Percentiles rank a stretch among this genome's conserved stretches.
These are phyloP conservation scores for Calonectria pteridis DNA, from an alignment of 2,329 filamentous ascomycete genomes.

Conservation along the genomic window DNA sequence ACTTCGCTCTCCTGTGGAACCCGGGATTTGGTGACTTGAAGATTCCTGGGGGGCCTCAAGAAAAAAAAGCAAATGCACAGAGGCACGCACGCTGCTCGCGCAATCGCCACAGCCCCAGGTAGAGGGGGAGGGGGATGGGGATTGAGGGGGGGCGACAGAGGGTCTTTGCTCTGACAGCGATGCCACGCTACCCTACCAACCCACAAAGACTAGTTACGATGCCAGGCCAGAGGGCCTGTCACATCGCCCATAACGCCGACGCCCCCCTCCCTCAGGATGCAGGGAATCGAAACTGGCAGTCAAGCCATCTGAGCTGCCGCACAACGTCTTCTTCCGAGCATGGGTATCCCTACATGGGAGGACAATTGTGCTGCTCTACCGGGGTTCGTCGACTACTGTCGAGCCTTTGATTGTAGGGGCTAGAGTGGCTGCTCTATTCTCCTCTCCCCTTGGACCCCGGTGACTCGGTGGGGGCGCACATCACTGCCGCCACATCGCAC, in stretches of 20 bases:
- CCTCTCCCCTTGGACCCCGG: constrained; percentile 2
- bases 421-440: constrained; percentile 28
- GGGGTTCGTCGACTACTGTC: not conserved
- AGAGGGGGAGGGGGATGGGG: not conserved
- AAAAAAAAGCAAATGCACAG: not conserved
- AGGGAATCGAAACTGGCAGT: constrained; percentile 42
- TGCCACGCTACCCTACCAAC: constrained; percentile 21
- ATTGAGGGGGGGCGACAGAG: not conserved
- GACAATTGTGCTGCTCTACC: constrained; percentile 29
- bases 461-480: constrained; percentile 6
- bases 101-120: not conserved
- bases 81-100: not conserved
- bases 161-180: constrained; percentile 10
- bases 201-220: constrained; percentile 10
- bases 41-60: constrained; percentile 15
- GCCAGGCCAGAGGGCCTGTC: not conserved
- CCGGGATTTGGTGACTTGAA: constrained; percentile 12
- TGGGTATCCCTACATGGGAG: constrained; percentile 35
- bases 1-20: constrained; percentile 24
- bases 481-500: constrained; percentile 9
- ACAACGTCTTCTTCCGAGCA: constrained; percentile 33
- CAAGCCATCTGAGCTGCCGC: constrained; percentile 38
- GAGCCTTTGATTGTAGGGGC: constrained; percentile 26
- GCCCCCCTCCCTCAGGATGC: constrained; percentile 21
- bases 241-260: constrained; percentile 6